These are phyloP conservation scores for Rhododendron kiyosumense DNA, from an alignment of 148 eudicot species.

Conservation along the genomic window DNA sequence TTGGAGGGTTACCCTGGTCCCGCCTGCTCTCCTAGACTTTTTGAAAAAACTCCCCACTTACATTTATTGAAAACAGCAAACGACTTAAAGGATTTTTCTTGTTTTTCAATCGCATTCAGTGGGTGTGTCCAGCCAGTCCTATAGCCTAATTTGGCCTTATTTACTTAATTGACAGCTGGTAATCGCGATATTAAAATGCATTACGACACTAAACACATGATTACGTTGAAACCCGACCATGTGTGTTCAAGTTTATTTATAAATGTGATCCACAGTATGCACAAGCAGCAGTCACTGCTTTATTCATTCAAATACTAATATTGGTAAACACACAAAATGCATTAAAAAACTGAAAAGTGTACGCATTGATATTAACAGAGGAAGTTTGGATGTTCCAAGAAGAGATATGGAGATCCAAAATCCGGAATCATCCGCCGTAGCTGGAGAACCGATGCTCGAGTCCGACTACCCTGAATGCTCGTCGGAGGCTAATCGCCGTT, in stretches of 20 bases:
- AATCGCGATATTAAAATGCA: neutral
- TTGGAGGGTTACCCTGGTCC: neutral
- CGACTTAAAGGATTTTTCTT: neutral
- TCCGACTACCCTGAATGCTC: constrained; percentile 28
- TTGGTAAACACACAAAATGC: neutral
- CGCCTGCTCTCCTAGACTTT: neutral
- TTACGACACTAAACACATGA: neutral
- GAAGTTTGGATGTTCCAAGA: constrained; percentile 50
- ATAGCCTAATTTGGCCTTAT: neutral
- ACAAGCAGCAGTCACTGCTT: neutral
- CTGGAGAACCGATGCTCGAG: constrained; percentile 15
- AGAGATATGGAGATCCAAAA: constrained; percentile 24
- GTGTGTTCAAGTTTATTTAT: neutral
- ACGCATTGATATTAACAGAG: constrained; percentile 24
- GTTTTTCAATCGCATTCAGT: neutral
- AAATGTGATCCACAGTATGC: neutral
- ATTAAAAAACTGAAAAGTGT: neutral
- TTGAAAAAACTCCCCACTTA: neutral
- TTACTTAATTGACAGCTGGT: neutral
- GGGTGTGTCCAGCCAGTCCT: neutral
- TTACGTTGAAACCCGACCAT: neutral
- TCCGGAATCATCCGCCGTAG: constrained; percentile 17
- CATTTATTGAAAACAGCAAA: neutral
- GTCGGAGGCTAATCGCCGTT: constrained; percentile 35
- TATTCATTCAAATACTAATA: neutral